phyloP scores from a whole-genome alignment of 805 yeast species.

The Candida xyloterini region DNA sequence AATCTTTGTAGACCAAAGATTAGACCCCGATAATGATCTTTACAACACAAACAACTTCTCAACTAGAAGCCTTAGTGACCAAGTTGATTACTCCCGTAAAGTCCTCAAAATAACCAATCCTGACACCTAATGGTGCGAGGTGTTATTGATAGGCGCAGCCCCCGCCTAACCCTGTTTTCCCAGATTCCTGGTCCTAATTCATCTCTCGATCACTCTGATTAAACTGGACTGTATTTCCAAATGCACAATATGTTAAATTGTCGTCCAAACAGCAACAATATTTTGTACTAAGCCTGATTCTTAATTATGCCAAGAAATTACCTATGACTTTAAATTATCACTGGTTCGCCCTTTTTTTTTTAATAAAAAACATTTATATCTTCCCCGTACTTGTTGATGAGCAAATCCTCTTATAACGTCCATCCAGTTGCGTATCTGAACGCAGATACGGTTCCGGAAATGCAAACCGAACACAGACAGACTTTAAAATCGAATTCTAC shows the following conservation, averaged over 20 bases:
- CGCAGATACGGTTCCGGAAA: conserved; percentile 19
- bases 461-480: conserved; percentile 2
- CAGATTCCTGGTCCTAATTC: too few species aligned
- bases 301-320: conserved; percentile 6
- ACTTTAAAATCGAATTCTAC: conserved; percentile 19
- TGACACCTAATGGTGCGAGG: conserved; percentile 13
- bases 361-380: not conserved
- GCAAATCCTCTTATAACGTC: conserved; percentile 19
- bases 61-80: conserved; percentile 48
- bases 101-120: conserved; percentile 54
- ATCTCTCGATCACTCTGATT: too few species aligned
- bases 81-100: conserved; percentile 54
- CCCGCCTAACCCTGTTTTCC: too few species aligned
- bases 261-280: not conserved
- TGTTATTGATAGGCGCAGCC: conserved; percentile 2
- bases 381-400: not conserved
- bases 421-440: conserved; percentile 32
- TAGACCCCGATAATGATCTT: conserved; percentile 55
- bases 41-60: conserved; percentile 46
- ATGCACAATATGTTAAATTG: not conserved
- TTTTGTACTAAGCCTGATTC: not conserved
- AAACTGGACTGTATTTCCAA: too few species aligned
- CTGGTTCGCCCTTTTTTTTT: conserved; percentile 7
- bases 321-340: conserved; percentile 1
- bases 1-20: conserved; percentile 51